These are phyloP conservation scores for Tetrapisispora phaffii DNA, from an alignment of 805 yeast genomes.

Conservation along the genomic window DNA sequence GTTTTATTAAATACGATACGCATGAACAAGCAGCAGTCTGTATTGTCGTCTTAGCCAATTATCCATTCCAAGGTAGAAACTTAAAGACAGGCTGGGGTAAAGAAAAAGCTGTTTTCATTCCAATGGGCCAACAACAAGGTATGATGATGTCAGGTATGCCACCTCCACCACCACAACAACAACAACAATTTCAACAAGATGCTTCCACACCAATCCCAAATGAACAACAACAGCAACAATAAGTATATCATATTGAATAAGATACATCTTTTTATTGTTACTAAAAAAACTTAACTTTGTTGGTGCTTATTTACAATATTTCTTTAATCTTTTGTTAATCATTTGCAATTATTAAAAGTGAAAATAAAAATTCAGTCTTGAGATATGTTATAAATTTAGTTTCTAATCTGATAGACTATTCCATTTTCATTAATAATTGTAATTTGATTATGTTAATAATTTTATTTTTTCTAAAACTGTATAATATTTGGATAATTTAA, in stretches of 20 bases:
- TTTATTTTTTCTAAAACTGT: background rate
- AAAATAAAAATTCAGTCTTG: background rate
- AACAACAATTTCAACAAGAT: conserved; percentile 4
- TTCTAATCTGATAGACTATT: background rate
- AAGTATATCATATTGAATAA: background rate
- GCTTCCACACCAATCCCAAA: conserved; percentile 1
- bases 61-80: conserved; percentile 64
- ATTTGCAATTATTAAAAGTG: background rate
- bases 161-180: conserved; percentile 3
- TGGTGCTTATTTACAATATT: background rate
- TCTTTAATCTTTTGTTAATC: background rate
- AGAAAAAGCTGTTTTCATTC: conserved; percentile 34
- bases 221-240: conserved; percentile 5
- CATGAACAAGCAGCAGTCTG: conserved; percentile 88
- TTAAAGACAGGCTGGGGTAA: conserved; percentile 86
- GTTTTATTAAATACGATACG: conserved; percentile 76
- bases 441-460: conserved; percentile 1
- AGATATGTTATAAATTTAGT: too few species aligned
- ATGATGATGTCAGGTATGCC: conserved; percentile 6
- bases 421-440: background rate
- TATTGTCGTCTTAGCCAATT: conserved; percentile 65
- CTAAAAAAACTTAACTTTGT: background rate
- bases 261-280: background rate
- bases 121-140: conserved; percentile 9
- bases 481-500: conserved; percentile 2